Percentiles rank a stretch among this genome's conserved stretches.
These are phyloP conservation scores for Trichoderma erinaceum DNA, from an alignment of 495 filamentous ascomycete species.

Conservation along the genomic window DNA sequence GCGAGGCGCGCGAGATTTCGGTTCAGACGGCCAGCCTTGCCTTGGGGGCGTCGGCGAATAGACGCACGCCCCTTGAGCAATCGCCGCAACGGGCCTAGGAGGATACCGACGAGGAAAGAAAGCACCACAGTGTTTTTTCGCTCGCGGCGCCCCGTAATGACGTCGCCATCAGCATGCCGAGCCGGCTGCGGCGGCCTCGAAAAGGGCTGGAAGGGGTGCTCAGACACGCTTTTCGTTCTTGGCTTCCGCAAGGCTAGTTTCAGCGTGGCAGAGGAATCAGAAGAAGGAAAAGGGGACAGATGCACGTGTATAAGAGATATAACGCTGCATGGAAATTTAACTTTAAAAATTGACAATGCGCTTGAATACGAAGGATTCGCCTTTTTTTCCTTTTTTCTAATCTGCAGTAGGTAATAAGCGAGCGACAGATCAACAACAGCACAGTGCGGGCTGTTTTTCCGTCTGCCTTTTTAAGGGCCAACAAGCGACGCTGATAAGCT, in stretches of 20 bases:
- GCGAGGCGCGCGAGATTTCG: constrained; percentile 13
- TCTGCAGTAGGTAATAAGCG: too few relatives aligned
- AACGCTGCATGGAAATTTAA: too few relatives aligned
- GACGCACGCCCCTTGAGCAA: background rate
- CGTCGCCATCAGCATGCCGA: constrained; percentile 10
- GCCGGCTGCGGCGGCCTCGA: constrained; percentile 1
- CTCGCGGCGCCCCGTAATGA: background rate
- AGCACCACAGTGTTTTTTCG: background rate
- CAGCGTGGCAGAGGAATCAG: background rate
- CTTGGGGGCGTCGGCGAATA: background rate
- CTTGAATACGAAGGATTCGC: too few relatives aligned
- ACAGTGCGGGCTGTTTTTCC: background rate
- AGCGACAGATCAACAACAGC: background rate
- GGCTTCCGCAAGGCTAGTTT: background rate
- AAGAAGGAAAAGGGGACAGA: background rate
- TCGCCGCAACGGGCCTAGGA: background rate
- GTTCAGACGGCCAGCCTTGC: constrained; percentile 7
- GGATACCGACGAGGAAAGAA: constrained; percentile 1
- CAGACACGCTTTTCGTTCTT: background rate
- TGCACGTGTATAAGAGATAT: background rate
- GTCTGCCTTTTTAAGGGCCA: background rate
- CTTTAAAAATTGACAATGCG: too few relatives aligned
- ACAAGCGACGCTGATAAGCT: background rate
- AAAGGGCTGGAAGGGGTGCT: background rate
- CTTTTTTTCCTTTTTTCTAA: too few relatives aligned